Percentiles rank a stretch among this genome's conserved stretches.
phyloP scores from a whole-genome alignment of 352 stramenopile genomes.

The Phytophthora pseudosyringae region DNA sequence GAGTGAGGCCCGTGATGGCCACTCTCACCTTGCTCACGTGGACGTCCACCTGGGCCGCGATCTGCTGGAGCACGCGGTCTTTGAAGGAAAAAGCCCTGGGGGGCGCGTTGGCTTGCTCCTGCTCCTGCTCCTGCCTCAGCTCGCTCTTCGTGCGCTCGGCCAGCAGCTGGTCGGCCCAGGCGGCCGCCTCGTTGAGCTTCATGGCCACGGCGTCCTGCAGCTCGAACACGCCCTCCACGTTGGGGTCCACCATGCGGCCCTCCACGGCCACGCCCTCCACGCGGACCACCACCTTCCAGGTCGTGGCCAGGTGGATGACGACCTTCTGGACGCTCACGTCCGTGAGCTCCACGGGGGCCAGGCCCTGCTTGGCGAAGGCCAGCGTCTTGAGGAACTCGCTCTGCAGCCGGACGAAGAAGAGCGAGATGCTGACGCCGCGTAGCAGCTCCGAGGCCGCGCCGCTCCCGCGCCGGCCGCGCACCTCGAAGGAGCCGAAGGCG shows the following conservation, averaged over 20 bases:
- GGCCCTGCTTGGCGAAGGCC: slow-evolving; percentile 61
- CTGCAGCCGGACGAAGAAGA: slow-evolving; percentile 63
- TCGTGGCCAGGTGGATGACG: slow-evolving; percentile 53
- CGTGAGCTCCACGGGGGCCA: slow-evolving; percentile 52
- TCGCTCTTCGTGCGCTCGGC: slow-evolving; percentile 47
- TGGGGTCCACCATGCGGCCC: slow-evolving; percentile 52
- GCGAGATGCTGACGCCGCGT: slow-evolving; percentile 54
- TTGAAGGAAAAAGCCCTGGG: slow-evolving; percentile 59
- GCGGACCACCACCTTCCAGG: slow-evolving; percentile 62
- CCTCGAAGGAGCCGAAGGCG: slow-evolving; percentile 51
- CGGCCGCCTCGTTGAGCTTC: slow-evolving; percentile 54
- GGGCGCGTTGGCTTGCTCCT: slow-evolving; percentile 11
- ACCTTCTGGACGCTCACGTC: slow-evolving; percentile 51
- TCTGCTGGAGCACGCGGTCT: slow-evolving; percentile 64
- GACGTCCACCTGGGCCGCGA: slow-evolving; percentile 67
- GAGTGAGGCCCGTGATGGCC: slow-evolving; percentile 39
- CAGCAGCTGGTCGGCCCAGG: slow-evolving; percentile 45
- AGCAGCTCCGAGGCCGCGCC: slow-evolving; percentile 27
- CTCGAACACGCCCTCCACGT: slow-evolving; percentile 46
- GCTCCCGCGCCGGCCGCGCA: slow-evolving; percentile 26
- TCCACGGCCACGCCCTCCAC: slow-evolving; percentile 56
- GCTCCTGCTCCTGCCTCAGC: slow-evolving; percentile 37
- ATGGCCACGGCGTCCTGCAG: slow-evolving; percentile 59
- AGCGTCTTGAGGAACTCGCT: slow-evolving; percentile 61
- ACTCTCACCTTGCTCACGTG: slow-evolving; percentile 54